These are phyloP conservation scores for Scheffersomyces illinoinensis DNA, from an alignment of 1,139 yeast genomes.

Conservation along the genomic window DNA sequence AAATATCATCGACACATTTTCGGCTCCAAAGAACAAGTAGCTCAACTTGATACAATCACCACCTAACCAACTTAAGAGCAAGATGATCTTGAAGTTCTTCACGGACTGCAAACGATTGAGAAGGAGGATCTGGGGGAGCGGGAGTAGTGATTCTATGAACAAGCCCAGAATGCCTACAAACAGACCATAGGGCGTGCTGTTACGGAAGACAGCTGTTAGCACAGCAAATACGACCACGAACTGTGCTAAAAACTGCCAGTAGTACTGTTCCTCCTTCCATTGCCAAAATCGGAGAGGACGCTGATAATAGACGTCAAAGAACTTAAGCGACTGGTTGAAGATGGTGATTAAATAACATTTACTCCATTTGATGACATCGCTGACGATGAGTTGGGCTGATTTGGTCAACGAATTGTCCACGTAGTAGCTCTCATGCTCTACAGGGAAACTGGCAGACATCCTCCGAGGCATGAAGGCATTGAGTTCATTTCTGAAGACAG, in stretches of 20 bases:
- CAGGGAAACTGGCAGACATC: conserved; percentile 8
- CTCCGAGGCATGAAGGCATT: conserved; percentile 20
- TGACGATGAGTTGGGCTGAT: conserved; percentile 15
- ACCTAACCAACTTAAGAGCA: conserved; percentile 81
- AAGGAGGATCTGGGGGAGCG: conserved; percentile 82
- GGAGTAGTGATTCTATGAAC: conserved; percentile 77
- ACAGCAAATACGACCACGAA: conserved; percentile 44
- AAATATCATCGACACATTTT: conserved; percentile 66
- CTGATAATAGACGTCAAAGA: conserved; percentile 68
- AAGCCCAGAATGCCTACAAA: conserved; percentile 71
- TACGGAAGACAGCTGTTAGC: conserved; percentile 47
- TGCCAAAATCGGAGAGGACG: conserved; percentile 82
- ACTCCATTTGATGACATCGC: conserved; percentile 22
- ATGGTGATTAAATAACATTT: conserved; percentile 12
- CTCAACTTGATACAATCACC: conserved; percentile 82
- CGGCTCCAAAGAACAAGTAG: conserved; percentile 72
- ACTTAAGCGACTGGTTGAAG: conserved; percentile 41
- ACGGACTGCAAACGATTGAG: conserved; percentile 68
- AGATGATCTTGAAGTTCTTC: conserved; percentile 74
- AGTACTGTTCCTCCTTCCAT: conserved; percentile 63
- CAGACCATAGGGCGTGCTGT: conserved; percentile 48
- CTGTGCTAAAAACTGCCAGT: conserved; percentile 65
- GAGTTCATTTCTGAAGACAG: conserved; percentile 30
- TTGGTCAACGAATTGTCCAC: conserved; percentile 5
- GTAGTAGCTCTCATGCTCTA: conserved; percentile 14